Evolutionary conservation across 768 basidiomycete species (phyloP).

Genomic region (Tubosaeta brunneosetosa): DNA sequence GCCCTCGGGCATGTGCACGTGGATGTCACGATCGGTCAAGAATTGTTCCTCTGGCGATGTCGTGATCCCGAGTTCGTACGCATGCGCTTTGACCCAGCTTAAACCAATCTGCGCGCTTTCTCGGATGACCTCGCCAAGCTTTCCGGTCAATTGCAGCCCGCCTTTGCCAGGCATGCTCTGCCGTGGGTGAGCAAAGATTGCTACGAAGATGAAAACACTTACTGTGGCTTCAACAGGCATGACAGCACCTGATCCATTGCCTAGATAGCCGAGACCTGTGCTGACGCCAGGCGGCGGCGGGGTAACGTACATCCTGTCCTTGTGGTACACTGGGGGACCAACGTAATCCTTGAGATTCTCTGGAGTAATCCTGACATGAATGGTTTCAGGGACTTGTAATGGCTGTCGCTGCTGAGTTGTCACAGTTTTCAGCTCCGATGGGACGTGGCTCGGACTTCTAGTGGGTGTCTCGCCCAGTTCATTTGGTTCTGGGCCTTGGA

Average conservation of each 20-base stretch:
- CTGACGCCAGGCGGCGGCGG: conserved; percentile 88
- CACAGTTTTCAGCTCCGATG: conserved; percentile 44
- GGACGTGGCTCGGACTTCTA: conserved; percentile 15
- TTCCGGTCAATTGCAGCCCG: conserved; percentile 86
- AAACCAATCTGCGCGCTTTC: conserved; percentile 95
- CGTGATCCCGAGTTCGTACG: conserved; percentile 85
- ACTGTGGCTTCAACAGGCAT: conserved; percentile 97
- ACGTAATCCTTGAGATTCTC: conserved; percentile 96
- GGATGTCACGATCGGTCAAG: conserved; percentile 81
- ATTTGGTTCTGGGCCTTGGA: conserved; percentile 44
- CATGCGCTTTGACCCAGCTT: conserved; percentile 90
- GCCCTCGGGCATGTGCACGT: conserved; percentile 97
- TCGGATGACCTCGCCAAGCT: conserved; percentile 95
- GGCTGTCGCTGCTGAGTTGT: conserved; percentile 81
- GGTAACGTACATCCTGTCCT: conserved; percentile 81
- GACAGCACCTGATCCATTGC: conserved; percentile 93
- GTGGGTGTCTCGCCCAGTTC: conserved; percentile 28
- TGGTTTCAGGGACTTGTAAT: conserved; percentile 69
- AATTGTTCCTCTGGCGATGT: conserved; percentile 65
- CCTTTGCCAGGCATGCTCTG: conserved; percentile 98
- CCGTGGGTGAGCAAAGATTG: neutral
- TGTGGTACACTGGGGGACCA: conserved; percentile 92
- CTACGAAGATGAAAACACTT: conserved; percentile 24
- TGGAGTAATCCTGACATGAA: conserved; percentile 76
- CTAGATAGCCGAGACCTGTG: conserved; percentile 92